Percentiles rank a stretch among this genome's conserved stretches.
Conservation (phyloP, 2,329 filamentous ascomycete species). For the Raffaelea arxii region DNA sequence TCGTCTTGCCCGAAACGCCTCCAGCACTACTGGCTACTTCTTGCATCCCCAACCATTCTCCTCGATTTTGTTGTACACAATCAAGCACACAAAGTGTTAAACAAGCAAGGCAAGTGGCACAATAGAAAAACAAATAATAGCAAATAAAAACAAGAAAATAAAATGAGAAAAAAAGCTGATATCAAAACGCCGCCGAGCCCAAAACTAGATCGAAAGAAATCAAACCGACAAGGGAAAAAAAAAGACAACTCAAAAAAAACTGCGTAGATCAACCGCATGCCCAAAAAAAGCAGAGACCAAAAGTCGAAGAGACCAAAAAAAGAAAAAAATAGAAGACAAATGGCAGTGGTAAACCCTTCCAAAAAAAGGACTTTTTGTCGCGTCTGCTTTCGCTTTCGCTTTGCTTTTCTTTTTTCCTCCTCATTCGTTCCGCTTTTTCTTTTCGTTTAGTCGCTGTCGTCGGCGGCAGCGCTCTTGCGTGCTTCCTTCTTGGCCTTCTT, state of each 20-base stretch:
- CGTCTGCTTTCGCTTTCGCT: not conserved
- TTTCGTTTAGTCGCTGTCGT: conserved; percentile 11
- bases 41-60: no score
- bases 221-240: not conserved
- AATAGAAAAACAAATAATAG: not conserved
- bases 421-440: conserved; percentile 1
- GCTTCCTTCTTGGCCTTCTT: conserved; percentile 20
- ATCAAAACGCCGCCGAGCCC: not conserved
- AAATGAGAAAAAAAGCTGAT: not conserved
- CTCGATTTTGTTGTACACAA: no score
- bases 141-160: not conserved
- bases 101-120: no score
- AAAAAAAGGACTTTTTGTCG: not conserved
- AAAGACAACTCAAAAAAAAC: not conserved
- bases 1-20: no score
- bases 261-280: not conserved
- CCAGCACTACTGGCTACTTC: no score
- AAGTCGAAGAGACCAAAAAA: not conserved
- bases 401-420: not conserved
- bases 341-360: not conserved
- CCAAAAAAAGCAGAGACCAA: not conserved
- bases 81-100: no score
- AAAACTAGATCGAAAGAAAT: not conserved
- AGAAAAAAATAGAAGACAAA: not conserved
- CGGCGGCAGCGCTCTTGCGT: conserved; percentile 8